Evolutionary conservation across 2,329 filamentous ascomycete species (phyloP), one percentile per base, ranked within the genome.

Genomic region (Colletotrichum aenigma): DNA sequence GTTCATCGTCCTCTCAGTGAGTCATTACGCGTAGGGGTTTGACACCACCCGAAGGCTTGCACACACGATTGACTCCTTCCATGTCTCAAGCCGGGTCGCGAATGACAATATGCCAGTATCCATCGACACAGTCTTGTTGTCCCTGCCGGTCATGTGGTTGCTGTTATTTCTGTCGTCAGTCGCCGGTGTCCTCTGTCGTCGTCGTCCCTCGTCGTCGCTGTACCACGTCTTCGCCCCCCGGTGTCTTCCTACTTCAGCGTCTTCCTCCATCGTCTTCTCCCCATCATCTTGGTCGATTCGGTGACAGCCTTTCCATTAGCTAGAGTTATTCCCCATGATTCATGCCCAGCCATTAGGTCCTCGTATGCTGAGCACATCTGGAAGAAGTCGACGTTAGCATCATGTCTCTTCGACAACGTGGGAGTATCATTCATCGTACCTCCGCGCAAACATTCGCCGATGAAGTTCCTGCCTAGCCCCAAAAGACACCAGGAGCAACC

Each of bases 211-310:
- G 8, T n/a, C 38, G 38, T 7, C 8, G 38, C 18, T 1, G 18
- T 43, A 18, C 3, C 9, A n/a, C 38, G 38, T 43, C 9, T 1
- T 43, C 3, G 38, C 3, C 3, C 9, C 18, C 18, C 38, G 1
- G 12, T 0, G 9, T 48, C 36, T 38, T 38, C 0, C 16, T 38
- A 1, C 36, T 38, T 38, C 36, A 3, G 2, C 36, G 36, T 38
- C 36, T 36, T 18, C 9, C 18, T 10, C 0, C 38, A 48, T 48
- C 3, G 18, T 21, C 38, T n/a, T 48, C 18, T 43, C 38, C 0
- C 38, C 0, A n/a, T 48, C 38, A 21, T n/a, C 0, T 48, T n/a
- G 38, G 18, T 48, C 18, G 38, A 12, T n/a, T 1, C 16, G 0
- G 16, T 18, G 16, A 43, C 0, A 0, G 8, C 18, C 3, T 1